Percentiles rank a stretch among this genome's conserved stretches.
phyloP scores from a whole-genome alignment of 2,329 filamentous ascomycete genomes.

The Dothidotthia symphoricarpi region DNA sequence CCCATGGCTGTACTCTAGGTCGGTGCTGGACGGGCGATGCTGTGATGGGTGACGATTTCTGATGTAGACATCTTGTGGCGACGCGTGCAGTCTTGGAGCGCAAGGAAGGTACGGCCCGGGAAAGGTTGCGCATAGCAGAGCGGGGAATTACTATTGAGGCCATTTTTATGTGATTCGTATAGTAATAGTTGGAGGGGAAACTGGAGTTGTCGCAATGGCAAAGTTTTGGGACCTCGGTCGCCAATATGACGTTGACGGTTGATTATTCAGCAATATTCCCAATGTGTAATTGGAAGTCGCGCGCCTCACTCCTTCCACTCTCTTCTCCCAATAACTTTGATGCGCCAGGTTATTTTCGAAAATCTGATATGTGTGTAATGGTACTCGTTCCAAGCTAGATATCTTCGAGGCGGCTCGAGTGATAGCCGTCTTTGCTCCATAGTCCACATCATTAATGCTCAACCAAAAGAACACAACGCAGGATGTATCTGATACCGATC shows the following conservation, averaged over 20 bases:
- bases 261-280: slow-evolving; percentile 19
- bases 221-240: slow-evolving; percentile 10
- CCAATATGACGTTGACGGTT: slow-evolving; percentile 32
- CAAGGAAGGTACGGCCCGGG: slow-evolving; percentile 22
- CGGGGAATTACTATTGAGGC: slow-evolving; percentile 28
- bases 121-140: slow-evolving; percentile 30
- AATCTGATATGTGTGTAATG: too few relatives aligned
- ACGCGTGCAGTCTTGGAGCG: slow-evolving; percentile 23
- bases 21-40: slow-evolving; percentile 32
- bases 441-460: too few relatives aligned
- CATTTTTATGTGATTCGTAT: slow-evolving; percentile 18
- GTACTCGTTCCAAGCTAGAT: too few relatives aligned
- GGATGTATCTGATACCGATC: too few relatives aligned
- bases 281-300: background rate
- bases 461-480: too few relatives aligned
- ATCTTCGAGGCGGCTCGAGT: too few relatives aligned
- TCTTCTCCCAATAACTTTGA: too few relatives aligned
- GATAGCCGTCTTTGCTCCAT: too few relatives aligned
- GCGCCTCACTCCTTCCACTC: too few relatives aligned
- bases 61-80: slow-evolving; percentile 39
- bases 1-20: slow-evolving; percentile 30
- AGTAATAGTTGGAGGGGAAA: background rate
- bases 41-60: slow-evolving; percentile 35
- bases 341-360: too few relatives aligned
- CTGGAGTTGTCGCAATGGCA: slow-evolving; percentile 11